These are phyloP conservation scores for Coniochaeta hoffmannii DNA, from an alignment of 2,329 filamentous ascomycete genomes.

Conservation along the genomic window DNA sequence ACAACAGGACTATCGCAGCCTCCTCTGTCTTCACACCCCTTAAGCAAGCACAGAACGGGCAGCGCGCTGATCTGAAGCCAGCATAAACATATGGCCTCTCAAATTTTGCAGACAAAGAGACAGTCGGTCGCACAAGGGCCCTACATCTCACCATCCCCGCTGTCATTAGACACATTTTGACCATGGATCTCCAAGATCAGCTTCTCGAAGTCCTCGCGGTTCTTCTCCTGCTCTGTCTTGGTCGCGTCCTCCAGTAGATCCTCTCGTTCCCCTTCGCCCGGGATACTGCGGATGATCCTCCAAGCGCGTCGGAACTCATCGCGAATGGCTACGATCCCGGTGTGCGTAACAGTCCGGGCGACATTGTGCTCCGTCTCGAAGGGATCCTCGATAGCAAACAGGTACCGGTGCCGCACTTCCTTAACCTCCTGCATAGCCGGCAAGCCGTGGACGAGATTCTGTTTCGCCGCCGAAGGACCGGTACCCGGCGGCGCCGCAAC, in stretches of 20 bases:
- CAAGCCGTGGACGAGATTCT: slow-evolving; percentile 1
- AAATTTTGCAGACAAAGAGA: too few relatives aligned
- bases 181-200: slow-evolving; percentile 1
- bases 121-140: too few relatives aligned
- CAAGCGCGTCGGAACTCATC: slow-evolving; percentile 80
- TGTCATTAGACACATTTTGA: not conserved
- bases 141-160: too few relatives aligned
- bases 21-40: too few relatives aligned
- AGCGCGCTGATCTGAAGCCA: too few relatives aligned
- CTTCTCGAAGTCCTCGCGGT: slow-evolving; percentile 24
- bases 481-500: slow-evolving; percentile 7
- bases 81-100: too few relatives aligned
- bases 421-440: slow-evolving; percentile 40
- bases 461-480: slow-evolving; percentile 4
- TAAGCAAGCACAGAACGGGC: too few relatives aligned
- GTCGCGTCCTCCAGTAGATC: slow-evolving; percentile 47
- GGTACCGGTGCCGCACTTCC: slow-evolving; percentile 70
- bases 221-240: slow-evolving; percentile 21
- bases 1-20: too few relatives aligned
- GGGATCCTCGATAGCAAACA: slow-evolving; percentile 87
- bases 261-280: slow-evolving; percentile 27
- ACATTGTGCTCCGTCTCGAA: slow-evolving; percentile 88
- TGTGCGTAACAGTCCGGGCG: slow-evolving; percentile 75
- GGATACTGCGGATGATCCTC: slow-evolving; percentile 52
- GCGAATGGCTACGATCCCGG: slow-evolving; percentile 72